A percentile compares a stretch with the other conserved stretches of the same genome.
phyloP scores from a whole-genome alignment of 306 rosid genomes.

The Medicago lupulina region DNA sequence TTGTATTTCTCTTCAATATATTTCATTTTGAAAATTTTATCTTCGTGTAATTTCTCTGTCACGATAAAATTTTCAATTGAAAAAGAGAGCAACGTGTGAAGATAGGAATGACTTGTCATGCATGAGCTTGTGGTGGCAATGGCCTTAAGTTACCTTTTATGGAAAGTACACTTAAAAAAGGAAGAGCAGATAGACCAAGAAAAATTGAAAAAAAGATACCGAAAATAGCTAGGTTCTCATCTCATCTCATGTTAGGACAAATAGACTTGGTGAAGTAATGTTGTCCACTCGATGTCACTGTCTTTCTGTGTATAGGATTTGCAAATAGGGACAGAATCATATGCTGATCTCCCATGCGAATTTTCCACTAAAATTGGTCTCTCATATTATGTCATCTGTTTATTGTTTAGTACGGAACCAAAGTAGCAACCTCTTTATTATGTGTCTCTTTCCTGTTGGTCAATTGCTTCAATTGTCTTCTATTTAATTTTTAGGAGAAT shows the following conservation, averaged over 20 bases:
- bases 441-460: no score
- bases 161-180: not conserved
- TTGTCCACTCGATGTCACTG: constrained; percentile 19
- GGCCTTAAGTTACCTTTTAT: constrained; percentile 21
- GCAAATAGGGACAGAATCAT: constrained; percentile 50
- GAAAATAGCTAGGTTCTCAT: constrained; percentile 1
- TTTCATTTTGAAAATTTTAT: no score
- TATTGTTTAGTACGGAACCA: constrained; percentile 26
- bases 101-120: constrained; percentile 19
- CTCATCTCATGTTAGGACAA: constrained; percentile 16
- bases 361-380: constrained; percentile 53
- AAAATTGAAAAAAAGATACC: not conserved
- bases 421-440: not conserved
- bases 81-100: not conserved
- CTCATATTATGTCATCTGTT: constrained; percentile 54
- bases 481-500: no score
- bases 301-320: not conserved
- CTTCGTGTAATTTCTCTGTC: no score
- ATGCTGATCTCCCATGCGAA: constrained; percentile 48
- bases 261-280: constrained; percentile 8
- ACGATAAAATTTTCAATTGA: no score
- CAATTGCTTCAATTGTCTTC: no score
- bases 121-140: constrained; percentile 14
- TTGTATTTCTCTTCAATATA: no score
- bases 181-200: not conserved